Conservation (phyloP, 2,329 filamentous ascomycete genomes). For the Verticillium tricorpus region DNA sequence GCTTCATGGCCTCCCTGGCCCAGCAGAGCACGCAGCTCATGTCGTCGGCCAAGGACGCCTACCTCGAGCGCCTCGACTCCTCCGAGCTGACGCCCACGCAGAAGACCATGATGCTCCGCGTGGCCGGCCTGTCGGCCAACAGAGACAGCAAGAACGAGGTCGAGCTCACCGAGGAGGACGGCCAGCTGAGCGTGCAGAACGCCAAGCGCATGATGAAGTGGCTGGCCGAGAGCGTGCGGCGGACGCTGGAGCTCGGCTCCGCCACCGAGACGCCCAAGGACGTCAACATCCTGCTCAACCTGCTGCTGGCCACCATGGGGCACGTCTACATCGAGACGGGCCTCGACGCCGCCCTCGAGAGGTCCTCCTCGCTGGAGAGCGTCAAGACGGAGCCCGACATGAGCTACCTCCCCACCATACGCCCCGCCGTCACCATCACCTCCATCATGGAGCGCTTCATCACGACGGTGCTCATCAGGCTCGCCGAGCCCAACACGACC, state of each 20-base stretch:
- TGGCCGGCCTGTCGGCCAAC: conserved; percentile 78
- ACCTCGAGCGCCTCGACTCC: conserved; percentile 82
- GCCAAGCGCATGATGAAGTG: conserved; percentile 98
- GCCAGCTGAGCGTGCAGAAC: conserved; percentile 73
- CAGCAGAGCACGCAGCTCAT: conserved; percentile 87
- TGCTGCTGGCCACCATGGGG: conserved; percentile 83
- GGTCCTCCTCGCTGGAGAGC: conserved; percentile 71
- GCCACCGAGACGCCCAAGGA: conserved; percentile 90
- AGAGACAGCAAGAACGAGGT: conserved; percentile 77
- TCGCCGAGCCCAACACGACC: conserved; percentile 85
- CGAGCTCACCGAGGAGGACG: conserved; percentile 87
- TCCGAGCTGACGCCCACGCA: conserved; percentile 85
- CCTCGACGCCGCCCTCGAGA: conserved; percentile 66
- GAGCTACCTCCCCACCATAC: conserved; percentile 72
- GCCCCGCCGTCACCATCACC: conserved; percentile 80
- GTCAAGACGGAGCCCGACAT: conserved; percentile 84
- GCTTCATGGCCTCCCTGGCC: conserved; percentile 87
- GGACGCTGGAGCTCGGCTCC: conserved; percentile 85
- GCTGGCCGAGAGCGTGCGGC: conserved; percentile 90
- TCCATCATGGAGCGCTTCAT: conserved; percentile 93
- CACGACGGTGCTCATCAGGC: conserved; percentile 80
- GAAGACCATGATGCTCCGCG: conserved; percentile 82
- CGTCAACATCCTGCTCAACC: conserved; percentile 75
- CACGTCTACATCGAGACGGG: conserved; percentile 70
- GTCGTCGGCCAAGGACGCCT: conserved; percentile 83